phyloP scores from a whole-genome alignment of 1,284 basidiomycete species.

The Lentinula novae-zelandiae region DNA sequence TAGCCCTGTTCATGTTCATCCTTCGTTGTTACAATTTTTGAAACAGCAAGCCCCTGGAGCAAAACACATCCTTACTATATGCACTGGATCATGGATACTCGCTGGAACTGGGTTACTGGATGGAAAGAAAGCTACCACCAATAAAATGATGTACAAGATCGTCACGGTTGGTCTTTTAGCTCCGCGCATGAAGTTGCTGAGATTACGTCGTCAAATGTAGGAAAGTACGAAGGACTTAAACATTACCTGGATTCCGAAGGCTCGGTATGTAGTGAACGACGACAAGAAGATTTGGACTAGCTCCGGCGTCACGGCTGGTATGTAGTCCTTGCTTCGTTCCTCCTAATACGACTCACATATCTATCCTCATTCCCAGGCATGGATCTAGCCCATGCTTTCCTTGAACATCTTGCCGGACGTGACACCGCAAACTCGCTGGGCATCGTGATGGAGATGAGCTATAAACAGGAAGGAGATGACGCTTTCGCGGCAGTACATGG shows the following conservation, averaged over 20 bases:
- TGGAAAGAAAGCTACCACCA: conserved; percentile 18
- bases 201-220: no score
- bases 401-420: conserved; percentile 30
- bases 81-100: conserved; percentile 24
- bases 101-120: conserved; percentile 20
- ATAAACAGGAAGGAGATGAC: conserved; percentile 27
- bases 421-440: conserved; percentile 21
- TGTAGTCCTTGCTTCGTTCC: neutral
- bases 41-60: conserved; percentile 20
- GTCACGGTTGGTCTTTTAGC: conserved; percentile 13
- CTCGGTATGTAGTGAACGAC: conserved; percentile 36
- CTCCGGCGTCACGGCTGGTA: conserved; percentile 35
- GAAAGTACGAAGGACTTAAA: conserved; percentile 17
- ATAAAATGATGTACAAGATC: conserved; percentile 20
- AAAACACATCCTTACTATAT: conserved; percentile 21
- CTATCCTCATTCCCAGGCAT: conserved; percentile 21
- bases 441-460: conserved; percentile 22
- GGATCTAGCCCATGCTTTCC: conserved; percentile 32
- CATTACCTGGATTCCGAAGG: conserved; percentile 31
- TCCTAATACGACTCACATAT: neutral
- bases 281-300: conserved; percentile 32
- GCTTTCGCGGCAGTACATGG: conserved; percentile 29
- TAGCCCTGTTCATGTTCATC: conserved; percentile 7
- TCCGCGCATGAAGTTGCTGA: neutral
- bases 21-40: conserved; percentile 20